Evolutionary conservation across 257 asterid species (phyloP).

Genomic region (Solanum raphanifolium): DNA sequence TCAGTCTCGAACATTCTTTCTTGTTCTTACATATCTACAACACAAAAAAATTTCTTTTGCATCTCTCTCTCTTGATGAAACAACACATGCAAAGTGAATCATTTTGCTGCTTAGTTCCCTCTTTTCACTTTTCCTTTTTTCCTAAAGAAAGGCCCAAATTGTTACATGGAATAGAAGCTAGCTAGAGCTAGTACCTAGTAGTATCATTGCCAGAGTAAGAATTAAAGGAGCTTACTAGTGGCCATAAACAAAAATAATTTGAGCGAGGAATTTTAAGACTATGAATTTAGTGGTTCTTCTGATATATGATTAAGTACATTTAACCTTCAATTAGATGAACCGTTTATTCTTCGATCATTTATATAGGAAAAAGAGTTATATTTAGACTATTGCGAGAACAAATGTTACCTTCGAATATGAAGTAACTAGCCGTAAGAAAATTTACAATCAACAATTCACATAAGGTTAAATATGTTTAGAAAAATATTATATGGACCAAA

Average conservation of each 20-base stretch:
- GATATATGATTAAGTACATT: neutral
- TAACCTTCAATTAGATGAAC: neutral
- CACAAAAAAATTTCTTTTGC: neutral
- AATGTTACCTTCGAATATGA: neutral
- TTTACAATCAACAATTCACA: neutral
- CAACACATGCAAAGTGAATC: neutral
- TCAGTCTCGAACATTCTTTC: neutral
- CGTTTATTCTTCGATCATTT: neutral
- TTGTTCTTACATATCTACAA: neutral
- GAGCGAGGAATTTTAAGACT: too few species aligned
- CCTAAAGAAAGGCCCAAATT: neutral
- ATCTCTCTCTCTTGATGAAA: neutral
- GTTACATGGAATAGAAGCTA: neutral
- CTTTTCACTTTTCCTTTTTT: neutral
- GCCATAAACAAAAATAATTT: neutral
- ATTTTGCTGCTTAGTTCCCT: neutral
- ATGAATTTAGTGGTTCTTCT: neutral
- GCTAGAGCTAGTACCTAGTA: neutral
- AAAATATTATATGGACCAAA: neutral
- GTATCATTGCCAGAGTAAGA: neutral
- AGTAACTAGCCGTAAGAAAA: neutral
- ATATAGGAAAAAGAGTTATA: neutral
- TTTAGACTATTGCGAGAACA: neutral
- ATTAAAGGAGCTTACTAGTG: neutral
- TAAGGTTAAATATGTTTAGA: neutral